A percentile compares a stretch with the other conserved stretches of the same genome.
These are phyloP conservation scores for Thinopyrum elongatum DNA, from an alignment of 176 grass and related monocot species.

Conservation along the genomic window DNA sequence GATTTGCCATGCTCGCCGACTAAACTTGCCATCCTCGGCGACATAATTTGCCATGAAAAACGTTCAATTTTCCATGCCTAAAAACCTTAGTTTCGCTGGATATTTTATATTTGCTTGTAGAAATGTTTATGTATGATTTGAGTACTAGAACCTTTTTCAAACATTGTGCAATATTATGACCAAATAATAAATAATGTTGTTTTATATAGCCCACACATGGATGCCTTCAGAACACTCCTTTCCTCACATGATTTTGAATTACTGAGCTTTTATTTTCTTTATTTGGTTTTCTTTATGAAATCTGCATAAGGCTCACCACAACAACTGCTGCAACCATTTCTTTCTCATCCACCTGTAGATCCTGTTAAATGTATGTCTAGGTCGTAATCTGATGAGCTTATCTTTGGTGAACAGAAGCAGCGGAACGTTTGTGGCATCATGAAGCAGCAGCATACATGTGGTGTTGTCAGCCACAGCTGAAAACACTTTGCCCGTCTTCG, in stretches of 20 bases:
- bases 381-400: constrained; percentile 7
- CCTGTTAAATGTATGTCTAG: neutral
- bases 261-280: neutral
- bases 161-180: neutral
- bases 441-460: constrained; percentile 1
- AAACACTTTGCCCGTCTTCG: neutral
- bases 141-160: neutral
- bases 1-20: too few relatives aligned
- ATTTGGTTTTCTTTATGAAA: neutral
- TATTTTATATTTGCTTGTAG: neutral
- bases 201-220: neutral
- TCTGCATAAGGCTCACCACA: neutral
- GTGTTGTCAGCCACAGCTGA: constrained; percentile 10
- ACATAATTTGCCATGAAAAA: too few relatives aligned
- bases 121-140: neutral
- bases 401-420: constrained; percentile 19
- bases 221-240: neutral
- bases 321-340: neutral
- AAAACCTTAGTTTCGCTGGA: too few relatives aligned
- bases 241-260: neutral
- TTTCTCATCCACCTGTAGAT: neutral
- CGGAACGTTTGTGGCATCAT: neutral
- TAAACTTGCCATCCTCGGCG: too few relatives aligned
- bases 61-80: too few relatives aligned
- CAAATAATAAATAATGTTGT: neutral